Base-by-base conservation (phyloP, 106 monocot genomes). In the Allium sativum region DNA sequence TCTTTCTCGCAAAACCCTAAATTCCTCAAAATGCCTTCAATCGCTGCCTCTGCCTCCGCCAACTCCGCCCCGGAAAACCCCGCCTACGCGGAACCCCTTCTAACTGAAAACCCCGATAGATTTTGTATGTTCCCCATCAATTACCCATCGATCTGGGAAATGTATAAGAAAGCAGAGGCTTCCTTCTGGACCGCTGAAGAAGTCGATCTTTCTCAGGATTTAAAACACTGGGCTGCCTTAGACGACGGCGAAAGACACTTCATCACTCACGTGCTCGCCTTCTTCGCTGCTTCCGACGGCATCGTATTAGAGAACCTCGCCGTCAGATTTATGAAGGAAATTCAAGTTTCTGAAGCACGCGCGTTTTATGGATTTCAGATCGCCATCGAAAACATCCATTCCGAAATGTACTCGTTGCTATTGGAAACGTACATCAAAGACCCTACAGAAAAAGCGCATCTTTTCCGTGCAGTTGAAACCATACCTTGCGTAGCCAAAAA, bases 141-240 rank as follows among this genome's bases (percentile, higher is more conserved):
- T 56, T 93, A 75, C 68, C 92, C 87, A 8, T 54, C 71, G 68
- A 84, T 93, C 63, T 93, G 92, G 92, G 92, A 88, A 82, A 82
- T 93, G 74, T 93, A 93, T 79, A 93, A 88, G 92, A 87, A 88
- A 54, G 87, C 92, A 9, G 84, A 82, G 70, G 92, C 92, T 21
- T 93, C 88, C 15, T 93, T 93, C 80, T 93, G 93, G 93, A 93
- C 93, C 0, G 85, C 93, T 8, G 93, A 93, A 71, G 93, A 93
- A 70, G 84, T 93, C 20, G 93, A 93, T 56, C 82, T 93, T 65
- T 87, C 87, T 18, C 69, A 62, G 16, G 93, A 93, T 54, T 56
- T 72, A 58, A 62, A 65, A 44, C 82, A 93, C 75, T 93, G 88
- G 88, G 71, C 70, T 31, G 21, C 67, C 72, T 81, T 94, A 12